These are phyloP conservation scores for Talaromyces ruber DNA, from an alignment of 495 filamentous ascomycete species.

Conservation along the genomic window DNA sequence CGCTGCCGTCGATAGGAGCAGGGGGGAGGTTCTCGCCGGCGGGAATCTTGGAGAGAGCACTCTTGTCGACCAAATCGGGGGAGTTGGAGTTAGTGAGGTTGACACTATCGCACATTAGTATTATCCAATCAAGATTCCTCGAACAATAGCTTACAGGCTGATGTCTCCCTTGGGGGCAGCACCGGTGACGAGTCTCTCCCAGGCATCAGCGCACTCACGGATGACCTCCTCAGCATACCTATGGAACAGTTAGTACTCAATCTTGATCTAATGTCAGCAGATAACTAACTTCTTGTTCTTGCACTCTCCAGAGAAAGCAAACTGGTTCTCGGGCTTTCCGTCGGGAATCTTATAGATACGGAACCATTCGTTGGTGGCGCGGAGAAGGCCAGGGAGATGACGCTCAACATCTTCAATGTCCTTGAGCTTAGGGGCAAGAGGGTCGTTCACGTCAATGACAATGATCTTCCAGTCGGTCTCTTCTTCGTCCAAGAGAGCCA, in stretches of 20 bases:
- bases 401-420: conserved; percentile 99
- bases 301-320: conserved; percentile 99
- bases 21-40: conserved; percentile 63
- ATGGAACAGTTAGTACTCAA: conserved; percentile 5
- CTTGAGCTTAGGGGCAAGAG: conserved; percentile 90
- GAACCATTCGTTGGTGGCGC: conserved; percentile 99
- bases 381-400: conserved; percentile 91
- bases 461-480: conserved; percentile 99
- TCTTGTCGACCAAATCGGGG: conserved; percentile 50
- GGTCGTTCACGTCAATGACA: conserved; percentile 97
- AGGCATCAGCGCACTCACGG: conserved; percentile 91
- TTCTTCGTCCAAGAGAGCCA: conserved; percentile 98
- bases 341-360: conserved; percentile 99
- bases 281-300: conserved; percentile 82
- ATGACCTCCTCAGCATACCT: conserved; percentile 91
- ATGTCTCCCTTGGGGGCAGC: conserved; percentile 70
- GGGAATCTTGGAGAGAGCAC: conserved; percentile 63
- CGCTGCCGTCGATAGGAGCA: conserved; percentile 87
- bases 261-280: background rate
- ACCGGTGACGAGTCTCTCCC: conserved; percentile 90
- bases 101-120: conserved; percentile 48
- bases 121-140: background rate
- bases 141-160: conserved; percentile 59
- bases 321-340: conserved; percentile 99
- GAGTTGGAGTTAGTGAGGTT: conserved; percentile 71